These are phyloP conservation scores for Yueomyces sinensis DNA, from an alignment of 805 yeast genomes.

Conservation along the genomic window DNA sequence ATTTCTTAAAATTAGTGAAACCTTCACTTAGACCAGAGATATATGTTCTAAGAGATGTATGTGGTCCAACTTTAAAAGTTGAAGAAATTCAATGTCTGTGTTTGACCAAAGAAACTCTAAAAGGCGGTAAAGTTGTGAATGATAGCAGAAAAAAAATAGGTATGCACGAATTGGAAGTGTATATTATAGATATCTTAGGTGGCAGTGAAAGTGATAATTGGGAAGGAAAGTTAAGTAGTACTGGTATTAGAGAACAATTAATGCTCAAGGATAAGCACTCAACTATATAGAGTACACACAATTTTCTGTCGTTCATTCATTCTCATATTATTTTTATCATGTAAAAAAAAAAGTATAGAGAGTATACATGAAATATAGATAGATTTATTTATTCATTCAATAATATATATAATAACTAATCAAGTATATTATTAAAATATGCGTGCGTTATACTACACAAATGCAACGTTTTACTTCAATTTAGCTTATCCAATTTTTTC, in stretches of 20 bases:
- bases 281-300: too few species aligned
- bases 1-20: conserved; percentile 36
- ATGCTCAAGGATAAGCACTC: too few species aligned
- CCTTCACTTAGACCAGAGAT: conserved; percentile 38
- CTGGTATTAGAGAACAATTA: conserved; percentile 44
- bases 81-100: conserved; percentile 67
- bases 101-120: conserved; percentile 64
- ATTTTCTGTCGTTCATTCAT: too few species aligned
- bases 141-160: conserved; percentile 43
- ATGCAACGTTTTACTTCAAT: too few species aligned
- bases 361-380: too few species aligned
- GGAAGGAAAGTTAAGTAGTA: conserved; percentile 73
- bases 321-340: not conserved
- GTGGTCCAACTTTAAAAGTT: conserved; percentile 85
- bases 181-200: conserved; percentile 54
- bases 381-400: too few species aligned
- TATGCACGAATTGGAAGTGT: conserved; percentile 36
- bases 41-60: conserved; percentile 63
- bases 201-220: conserved; percentile 42
- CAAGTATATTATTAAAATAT: too few species aligned
- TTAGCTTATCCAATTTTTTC: too few species aligned
- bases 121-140: conserved; percentile 69
- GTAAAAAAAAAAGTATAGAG: too few species aligned
- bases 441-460: too few species aligned
- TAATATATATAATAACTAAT: too few species aligned